phyloP scores from a whole-genome alignment of 2,329 filamentous ascomycete genomes.

The Aureobasidium namibiae region DNA sequence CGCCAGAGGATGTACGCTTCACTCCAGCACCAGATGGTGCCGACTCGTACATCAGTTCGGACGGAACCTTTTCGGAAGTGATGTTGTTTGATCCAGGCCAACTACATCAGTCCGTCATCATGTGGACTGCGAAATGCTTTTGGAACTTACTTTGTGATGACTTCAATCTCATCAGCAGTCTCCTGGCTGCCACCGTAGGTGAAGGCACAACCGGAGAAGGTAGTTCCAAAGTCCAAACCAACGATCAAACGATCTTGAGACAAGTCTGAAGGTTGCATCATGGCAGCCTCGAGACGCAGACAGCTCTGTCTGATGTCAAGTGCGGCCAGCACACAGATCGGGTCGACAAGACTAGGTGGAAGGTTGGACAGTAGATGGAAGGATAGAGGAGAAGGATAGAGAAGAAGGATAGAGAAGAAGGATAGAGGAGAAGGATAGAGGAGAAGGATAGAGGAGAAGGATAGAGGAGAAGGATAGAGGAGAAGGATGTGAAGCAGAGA shows the following conservation, averaged over 20 bases:
- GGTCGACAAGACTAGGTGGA: no score
- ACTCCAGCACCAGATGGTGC: conserved; percentile 35
- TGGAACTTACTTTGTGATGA: conserved; percentile 63
- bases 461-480: no score
- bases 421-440: no score
- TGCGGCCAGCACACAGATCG: no score
- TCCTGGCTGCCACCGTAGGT: conserved; percentile 53
- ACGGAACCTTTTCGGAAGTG: conserved; percentile 81
- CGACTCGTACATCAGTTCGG: conserved; percentile 57
- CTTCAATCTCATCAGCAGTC: conserved; percentile 70
- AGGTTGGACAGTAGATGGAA: no score
- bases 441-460: no score
- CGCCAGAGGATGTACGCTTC: not conserved
- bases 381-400: no score
- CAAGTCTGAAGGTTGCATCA: not conserved
- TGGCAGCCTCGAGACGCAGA: not conserved
- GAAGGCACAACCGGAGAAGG: conserved; percentile 60
- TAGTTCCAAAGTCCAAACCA: conserved; percentile 78
- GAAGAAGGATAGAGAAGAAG: no score
- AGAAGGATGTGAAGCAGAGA: no score
- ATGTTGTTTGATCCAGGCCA: conserved; percentile 80
- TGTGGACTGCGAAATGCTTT: no score
- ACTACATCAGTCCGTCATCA: conserved; percentile 22
- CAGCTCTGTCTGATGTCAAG: not conserved
- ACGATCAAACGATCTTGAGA: conserved; percentile 40